These are phyloP conservation scores for Scheffersomyces lignosus DNA, from an alignment of 805 yeast genomes.

Conservation along the genomic window DNA sequence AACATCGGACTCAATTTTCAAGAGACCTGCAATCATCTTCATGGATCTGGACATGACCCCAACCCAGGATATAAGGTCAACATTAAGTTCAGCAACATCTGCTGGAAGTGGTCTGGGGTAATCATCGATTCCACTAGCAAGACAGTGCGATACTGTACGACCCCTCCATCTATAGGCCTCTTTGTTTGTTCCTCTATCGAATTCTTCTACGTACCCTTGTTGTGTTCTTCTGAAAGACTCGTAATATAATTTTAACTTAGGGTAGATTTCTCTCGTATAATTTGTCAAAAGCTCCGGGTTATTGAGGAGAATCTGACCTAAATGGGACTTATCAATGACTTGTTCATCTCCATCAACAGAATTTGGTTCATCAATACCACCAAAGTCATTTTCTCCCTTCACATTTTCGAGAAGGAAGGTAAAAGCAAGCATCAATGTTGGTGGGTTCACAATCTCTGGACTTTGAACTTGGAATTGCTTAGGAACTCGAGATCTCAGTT, in stretches of 20 bases:
- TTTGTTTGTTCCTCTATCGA: constrained; percentile 50
- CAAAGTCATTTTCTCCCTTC: constrained; percentile 11
- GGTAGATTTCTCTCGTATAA: constrained; percentile 69
- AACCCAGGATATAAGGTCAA: constrained; percentile 89
- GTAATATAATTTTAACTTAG: constrained; percentile 72
- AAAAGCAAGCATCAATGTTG: constrained; percentile 80
- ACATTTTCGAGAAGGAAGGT: constrained; percentile 49
- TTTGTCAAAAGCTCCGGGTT: constrained; percentile 59
- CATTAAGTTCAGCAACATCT: constrained; percentile 86
- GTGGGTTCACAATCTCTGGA: constrained; percentile 92
- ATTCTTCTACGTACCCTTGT: constrained; percentile 68
- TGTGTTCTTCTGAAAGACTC: constrained; percentile 86
- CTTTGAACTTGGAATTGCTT: constrained; percentile 79
- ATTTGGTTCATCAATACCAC: constrained; percentile 31
- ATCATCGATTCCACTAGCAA: constrained; percentile 94
- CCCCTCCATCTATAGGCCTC: constrained; percentile 95
- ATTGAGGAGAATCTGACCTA: constrained; percentile 54
- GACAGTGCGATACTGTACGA: constrained; percentile 77
- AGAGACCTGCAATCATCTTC: constrained; percentile 64
- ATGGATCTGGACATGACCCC: constrained; percentile 89
- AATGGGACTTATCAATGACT: constrained; percentile 14
- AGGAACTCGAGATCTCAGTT: constrained; percentile 87
- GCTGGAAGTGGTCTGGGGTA: constrained; percentile 84
- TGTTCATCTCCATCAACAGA: constrained; percentile 17
- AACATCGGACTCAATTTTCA: constrained; percentile 61